These are phyloP conservation scores for Neonectria magnoliae DNA, from an alignment of 2,329 filamentous ascomycete species.

Conservation along the genomic window DNA sequence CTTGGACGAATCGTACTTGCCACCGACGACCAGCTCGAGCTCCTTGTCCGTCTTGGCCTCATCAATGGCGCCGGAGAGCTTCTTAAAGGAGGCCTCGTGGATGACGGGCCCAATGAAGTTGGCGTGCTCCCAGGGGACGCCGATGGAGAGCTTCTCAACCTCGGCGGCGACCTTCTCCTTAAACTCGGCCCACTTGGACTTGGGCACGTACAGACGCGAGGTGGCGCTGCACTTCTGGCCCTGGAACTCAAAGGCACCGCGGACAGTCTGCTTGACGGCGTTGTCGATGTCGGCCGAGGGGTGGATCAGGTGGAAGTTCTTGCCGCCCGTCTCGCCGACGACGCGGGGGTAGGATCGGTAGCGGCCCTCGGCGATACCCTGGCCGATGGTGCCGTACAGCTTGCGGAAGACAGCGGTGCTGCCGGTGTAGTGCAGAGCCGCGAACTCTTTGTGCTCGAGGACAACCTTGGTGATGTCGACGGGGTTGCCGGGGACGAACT, in stretches of 20 bases:
- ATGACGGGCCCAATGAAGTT: conserved; percentile 92
- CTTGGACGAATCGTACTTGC: conserved; percentile 78
- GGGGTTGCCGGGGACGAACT: conserved; percentile 91
- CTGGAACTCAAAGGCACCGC: conserved; percentile 90
- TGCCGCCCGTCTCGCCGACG: conserved; percentile 90
- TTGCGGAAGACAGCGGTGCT: conserved; percentile 91
- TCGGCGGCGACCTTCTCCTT: conserved; percentile 73
- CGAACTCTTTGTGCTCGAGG: conserved; percentile 81
- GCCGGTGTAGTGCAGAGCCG: conserved; percentile 94
- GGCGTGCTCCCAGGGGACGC: conserved; percentile 72
- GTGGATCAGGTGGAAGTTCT: conserved; percentile 92
- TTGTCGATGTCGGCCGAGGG: conserved; percentile 80
- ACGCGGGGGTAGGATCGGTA: conserved; percentile 89
- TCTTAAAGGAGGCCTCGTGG: conserved; percentile 83
- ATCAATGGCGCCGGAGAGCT: conserved; percentile 80
- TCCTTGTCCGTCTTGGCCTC: conserved; percentile 79
- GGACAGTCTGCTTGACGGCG: conserved; percentile 82
- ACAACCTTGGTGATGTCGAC: conserved; percentile 83
- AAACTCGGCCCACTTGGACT: conserved; percentile 79
- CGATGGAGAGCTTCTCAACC: conserved; percentile 75
- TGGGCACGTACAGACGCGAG: conserved; percentile 80
- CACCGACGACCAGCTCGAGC: conserved; percentile 78
- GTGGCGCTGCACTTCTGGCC: conserved; percentile 92
- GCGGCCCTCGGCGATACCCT: conserved; percentile 80
- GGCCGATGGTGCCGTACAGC: conserved; percentile 86